Evolutionary conservation across 2,329 filamentous ascomycete genomes (phyloP), one percentile per base, ranked within the genome.

Genomic region (Colletotrichum sp.): DNA sequence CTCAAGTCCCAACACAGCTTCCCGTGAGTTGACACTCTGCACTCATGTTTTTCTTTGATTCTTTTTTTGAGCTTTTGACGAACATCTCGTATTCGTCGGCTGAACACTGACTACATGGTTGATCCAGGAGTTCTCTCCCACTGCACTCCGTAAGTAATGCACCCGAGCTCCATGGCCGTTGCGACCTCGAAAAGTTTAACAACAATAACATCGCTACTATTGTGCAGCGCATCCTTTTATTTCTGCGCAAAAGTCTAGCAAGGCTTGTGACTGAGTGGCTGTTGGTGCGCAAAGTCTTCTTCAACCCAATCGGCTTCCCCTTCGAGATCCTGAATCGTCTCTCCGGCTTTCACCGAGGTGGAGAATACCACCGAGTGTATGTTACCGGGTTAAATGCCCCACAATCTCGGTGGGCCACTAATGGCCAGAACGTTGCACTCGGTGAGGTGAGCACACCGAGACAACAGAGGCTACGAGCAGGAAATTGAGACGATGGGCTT

Each of bases 161-260:
- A 21, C 44, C n/a, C 44, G n/a, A 49, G 18, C 44, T 49, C 44
- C 44, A 49, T 49, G 18, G n/a, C 10, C 1, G 10, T 49, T 49
- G 18, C 44, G 3, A 49, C 44, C 18, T 21, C 9, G 44, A 49
- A 49, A 49, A 49, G n/a, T 21, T 49, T 2, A 49, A 49, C 44
- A 49, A 0, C 18, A 49, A 49, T 49, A 13, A 21, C 5, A 49
- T 21, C 44, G 1, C 18, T 21, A 13, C 0, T 21, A 12, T 49
- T 49, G 5, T 21, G 18, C 44, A 49, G 44, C 44, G 44, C n/a
- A 49, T 9, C 3, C 44, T 12, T 0, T 2, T 10, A 2, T n/a
- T 21, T 21, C 44, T 21, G 0, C 6, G 44, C 44, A 1, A 9
- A 1, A 49, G 0, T 21, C 1, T 7, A 0, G n/a, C 44, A 52